Conservation (phyloP, 805 yeast genomes). For the Brettanomyces custersianus region DNA sequence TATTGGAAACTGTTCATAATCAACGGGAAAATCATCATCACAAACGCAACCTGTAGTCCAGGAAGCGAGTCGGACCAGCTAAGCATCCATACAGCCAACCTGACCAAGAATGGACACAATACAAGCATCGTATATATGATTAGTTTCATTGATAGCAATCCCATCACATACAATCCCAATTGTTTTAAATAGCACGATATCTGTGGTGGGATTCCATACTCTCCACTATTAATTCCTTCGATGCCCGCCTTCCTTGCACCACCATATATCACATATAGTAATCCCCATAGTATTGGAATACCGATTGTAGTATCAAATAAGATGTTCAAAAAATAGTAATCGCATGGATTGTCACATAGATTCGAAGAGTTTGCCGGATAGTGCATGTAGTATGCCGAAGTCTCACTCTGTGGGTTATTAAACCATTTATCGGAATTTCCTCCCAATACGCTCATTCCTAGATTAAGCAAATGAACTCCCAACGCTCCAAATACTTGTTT, state of each 20-base stretch:
- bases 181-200: constrained; percentile 65
- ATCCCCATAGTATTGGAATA: constrained; percentile 65
- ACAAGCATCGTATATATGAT: constrained; percentile 48
- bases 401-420: neutral
- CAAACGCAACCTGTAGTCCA: constrained; percentile 75
- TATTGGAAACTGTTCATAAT: constrained; percentile 68
- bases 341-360: constrained; percentile 62
- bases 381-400: constrained; percentile 7
- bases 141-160: constrained; percentile 50
- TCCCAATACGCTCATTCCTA: constrained; percentile 58
- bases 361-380: constrained; percentile 13
- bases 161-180: constrained; percentile 54
- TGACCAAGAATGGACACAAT: constrained; percentile 57
- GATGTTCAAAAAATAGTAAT: constrained; percentile 87
- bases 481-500: constrained; percentile 86
- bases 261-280: constrained; percentile 43
- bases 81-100: constrained; percentile 61
- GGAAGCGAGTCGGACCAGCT: constrained; percentile 82
- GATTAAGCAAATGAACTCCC: constrained; percentile 73
- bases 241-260: constrained; percentile 35
- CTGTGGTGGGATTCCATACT: constrained; percentile 58
- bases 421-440: constrained; percentile 19
- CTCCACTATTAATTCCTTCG: constrained; percentile 43
- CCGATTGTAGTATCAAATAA: constrained; percentile 92
- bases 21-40: constrained; percentile 75